These are phyloP conservation scores for Lolium multiflorum DNA, from an alignment of 176 grass and related monocot species.

Conservation along the genomic window DNA sequence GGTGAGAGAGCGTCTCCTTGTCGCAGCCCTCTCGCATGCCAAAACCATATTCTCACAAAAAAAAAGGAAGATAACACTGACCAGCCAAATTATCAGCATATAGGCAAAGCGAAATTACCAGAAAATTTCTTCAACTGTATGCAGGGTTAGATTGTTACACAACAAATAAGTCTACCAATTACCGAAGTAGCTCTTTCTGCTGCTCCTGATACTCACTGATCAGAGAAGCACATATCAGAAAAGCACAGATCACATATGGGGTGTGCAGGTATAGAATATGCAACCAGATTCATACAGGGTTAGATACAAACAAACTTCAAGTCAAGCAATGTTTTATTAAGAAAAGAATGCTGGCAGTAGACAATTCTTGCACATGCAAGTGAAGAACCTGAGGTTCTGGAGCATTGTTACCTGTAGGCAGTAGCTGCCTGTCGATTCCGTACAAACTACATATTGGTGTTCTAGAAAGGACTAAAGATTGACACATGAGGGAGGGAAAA, in stretches of 20 bases:
- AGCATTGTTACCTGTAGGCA: no score
- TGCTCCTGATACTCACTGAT: no score
- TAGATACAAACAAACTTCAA: background rate
- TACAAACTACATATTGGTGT: no score
- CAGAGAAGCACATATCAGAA: no score
- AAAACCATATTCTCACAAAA: background rate
- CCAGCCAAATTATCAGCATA: background rate
- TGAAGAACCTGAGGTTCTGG: no score
- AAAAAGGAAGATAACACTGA: background rate
- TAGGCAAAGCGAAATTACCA: background rate
- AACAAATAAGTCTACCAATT: background rate
- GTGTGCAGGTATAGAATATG: background rate
- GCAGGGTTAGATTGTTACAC: constrained; percentile 1
- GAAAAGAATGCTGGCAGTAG: constrained; percentile 28
- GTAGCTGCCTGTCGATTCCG: no score
- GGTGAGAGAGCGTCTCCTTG: no score
- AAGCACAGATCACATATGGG: background rate
- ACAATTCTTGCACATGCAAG: constrained; percentile 21
- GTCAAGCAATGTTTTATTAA: constrained; percentile 46
- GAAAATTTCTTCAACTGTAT: background rate
- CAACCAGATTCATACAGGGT: constrained; percentile 29
- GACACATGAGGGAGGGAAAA: no score
- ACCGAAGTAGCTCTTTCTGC: background rate
- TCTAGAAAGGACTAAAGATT: no score
- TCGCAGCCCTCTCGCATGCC: background rate